phyloP scores from a whole-genome alignment of 1,284 basidiomycete genomes.

The Sporisorium sorghi region DNA sequence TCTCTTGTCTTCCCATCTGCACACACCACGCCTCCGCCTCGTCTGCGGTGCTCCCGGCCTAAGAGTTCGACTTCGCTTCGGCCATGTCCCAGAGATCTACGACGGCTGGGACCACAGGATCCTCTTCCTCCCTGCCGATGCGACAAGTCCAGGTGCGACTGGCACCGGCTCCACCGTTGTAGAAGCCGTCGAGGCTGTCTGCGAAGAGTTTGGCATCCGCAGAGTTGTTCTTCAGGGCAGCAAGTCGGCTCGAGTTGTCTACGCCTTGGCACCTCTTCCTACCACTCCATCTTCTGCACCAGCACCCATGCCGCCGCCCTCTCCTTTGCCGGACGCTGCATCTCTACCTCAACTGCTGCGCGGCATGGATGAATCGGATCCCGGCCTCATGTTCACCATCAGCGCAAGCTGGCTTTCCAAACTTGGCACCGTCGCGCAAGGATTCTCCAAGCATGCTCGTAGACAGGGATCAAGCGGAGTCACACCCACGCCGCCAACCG shows the following conservation, averaged over 20 bases:
- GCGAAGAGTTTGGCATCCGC: conserved; percentile 78
- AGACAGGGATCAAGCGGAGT: conserved; percentile 27
- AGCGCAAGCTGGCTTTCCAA: conserved; percentile 67
- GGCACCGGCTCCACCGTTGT: conserved; percentile 38
- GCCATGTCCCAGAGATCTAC: conserved; percentile 81
- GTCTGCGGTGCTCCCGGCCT: conserved; percentile 76
- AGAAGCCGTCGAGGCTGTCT: conserved; percentile 72
- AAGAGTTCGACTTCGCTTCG: conserved; percentile 74
- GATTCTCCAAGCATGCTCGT: conserved; percentile 60
- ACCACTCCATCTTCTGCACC: conserved; percentile 31
- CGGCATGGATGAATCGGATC: conserved; percentile 21
- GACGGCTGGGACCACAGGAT: conserved; percentile 71
- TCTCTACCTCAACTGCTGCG: conserved; percentile 36
- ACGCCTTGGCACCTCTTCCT: conserved; percentile 51
- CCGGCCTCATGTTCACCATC: conserved; percentile 61
- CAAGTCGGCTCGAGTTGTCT: conserved; percentile 68
- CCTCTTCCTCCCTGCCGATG: conserved; percentile 53
- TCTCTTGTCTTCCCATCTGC: conserved; percentile 78
- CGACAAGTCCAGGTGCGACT: conserved; percentile 21
- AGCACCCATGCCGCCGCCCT: conserved; percentile 53
- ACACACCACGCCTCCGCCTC: conserved; percentile 77
- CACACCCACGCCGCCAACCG: conserved; percentile 3
- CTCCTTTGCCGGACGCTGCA: conserved; percentile 32
- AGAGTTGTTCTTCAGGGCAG: conserved; percentile 71
- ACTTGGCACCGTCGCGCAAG: conserved; percentile 67